phyloP scores from a whole-genome alignment of 2,329 filamentous ascomycete species.

The Scedosporium boydii region DNA sequence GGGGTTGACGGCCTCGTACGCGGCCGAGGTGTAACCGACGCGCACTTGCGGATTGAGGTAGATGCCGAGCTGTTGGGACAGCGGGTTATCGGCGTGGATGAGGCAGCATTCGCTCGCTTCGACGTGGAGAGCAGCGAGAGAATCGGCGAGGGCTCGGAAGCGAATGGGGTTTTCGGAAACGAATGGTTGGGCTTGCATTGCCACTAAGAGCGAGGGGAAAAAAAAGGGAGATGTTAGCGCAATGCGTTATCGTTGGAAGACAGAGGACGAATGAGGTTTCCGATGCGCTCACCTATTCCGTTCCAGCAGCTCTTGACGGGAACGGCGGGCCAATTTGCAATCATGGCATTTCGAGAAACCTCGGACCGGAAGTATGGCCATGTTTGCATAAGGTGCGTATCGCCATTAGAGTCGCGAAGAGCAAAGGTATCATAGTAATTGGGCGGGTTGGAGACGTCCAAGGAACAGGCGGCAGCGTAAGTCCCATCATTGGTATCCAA shows the following conservation, averaged over 20 bases:
- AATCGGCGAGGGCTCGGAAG: conserved; percentile 58
- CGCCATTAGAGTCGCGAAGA: conserved; percentile 42
- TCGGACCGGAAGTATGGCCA: conserved; percentile 51
- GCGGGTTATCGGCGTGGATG: conserved; percentile 61
- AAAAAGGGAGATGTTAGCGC: background rate
- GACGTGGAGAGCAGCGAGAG: conserved; percentile 51
- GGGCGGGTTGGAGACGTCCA: conserved; percentile 47
- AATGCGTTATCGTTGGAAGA: background rate
- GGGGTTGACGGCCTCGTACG: conserved; percentile 41
- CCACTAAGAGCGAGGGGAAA: conserved; percentile 18
- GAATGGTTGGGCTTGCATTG: conserved; percentile 47
- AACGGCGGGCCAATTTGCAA: conserved; percentile 34
- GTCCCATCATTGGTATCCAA: conserved; percentile 47
- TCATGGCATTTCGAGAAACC: conserved; percentile 42
- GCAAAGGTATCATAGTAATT: conserved; percentile 55
- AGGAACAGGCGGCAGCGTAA: conserved; percentile 52
- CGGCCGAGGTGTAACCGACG: conserved; percentile 50
- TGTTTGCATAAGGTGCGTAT: conserved; percentile 38
- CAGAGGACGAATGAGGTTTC: conserved; percentile 5
- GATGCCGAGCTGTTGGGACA: conserved; percentile 42
- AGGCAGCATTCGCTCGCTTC: conserved; percentile 77
- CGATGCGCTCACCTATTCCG: conserved; percentile 23
- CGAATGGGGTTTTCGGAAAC: conserved; percentile 32
- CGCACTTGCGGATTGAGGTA: conserved; percentile 61
- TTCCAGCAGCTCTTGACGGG: conserved; percentile 37